A percentile compares a stretch with the other conserved stretches of the same genome.
These are phyloP conservation scores for Phytophthora niederhauseri DNA, from an alignment of 352 stramenopile species.

Conservation along the genomic window DNA sequence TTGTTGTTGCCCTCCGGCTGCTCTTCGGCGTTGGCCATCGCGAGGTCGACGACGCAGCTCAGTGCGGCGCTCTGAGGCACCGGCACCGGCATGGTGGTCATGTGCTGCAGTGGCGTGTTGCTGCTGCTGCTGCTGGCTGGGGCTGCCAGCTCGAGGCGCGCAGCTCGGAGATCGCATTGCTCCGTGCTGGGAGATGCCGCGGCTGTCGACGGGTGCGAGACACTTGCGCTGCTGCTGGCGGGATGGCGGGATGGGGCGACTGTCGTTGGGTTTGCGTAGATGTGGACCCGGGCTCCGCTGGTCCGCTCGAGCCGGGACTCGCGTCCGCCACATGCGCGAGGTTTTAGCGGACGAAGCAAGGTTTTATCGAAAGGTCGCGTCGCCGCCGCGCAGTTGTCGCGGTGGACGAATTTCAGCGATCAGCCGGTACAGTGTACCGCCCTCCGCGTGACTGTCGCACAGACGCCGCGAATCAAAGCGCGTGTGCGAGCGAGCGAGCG, in stretches of 20 bases:
- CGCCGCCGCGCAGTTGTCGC: not conserved
- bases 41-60: not conserved
- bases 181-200: slow-evolving; percentile 7
- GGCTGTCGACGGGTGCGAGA: slow-evolving; percentile 1
- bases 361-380: slow-evolving; percentile 26
- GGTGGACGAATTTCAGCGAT: slow-evolving; percentile 13
- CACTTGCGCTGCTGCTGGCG: slow-evolving; percentile 16
- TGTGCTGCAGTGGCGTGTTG: slow-evolving; percentile 1
- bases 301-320: slow-evolving; percentile 16
- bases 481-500: not conserved
- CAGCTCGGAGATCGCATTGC: slow-evolving; percentile 23
- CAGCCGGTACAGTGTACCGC: slow-evolving; percentile 4
- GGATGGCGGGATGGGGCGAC: slow-evolving; percentile 36
- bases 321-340: slow-evolving; percentile 7
- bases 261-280: slow-evolving; percentile 34
- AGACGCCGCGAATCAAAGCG: slow-evolving; percentile 23
- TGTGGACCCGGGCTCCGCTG: slow-evolving; percentile 35
- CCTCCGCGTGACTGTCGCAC: slow-evolving; percentile 21
- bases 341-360: slow-evolving; percentile 25
- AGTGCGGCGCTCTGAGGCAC: not conserved
- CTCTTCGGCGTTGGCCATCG: slow-evolving; percentile 1
- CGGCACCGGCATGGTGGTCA: slow-evolving; percentile 5
- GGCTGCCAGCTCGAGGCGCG: slow-evolving; percentile 10
- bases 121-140: slow-evolving; percentile 4
- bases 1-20: not conserved